Evolutionary conservation across 495 filamentous ascomycete genomes (phyloP).

Genomic region (Penicillium ucsense): DNA sequence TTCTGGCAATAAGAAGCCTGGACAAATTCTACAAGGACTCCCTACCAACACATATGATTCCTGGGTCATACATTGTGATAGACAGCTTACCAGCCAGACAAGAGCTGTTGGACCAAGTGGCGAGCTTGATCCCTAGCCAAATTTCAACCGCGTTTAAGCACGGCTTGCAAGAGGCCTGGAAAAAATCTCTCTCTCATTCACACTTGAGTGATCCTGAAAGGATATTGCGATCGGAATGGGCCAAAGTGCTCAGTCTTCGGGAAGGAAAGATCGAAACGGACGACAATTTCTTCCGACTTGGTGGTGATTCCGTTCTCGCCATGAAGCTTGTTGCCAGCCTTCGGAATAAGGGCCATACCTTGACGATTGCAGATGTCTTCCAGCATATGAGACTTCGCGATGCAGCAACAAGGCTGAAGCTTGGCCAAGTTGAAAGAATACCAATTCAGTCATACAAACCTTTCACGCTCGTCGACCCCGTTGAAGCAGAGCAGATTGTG

Average conservation of each 20-base stretch:
- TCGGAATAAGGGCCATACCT: conserved; percentile 20
- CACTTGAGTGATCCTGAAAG: conserved; percentile 25
- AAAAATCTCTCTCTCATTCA: conserved; percentile 9
- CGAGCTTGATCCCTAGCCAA: conserved; percentile 12
- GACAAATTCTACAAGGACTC: conserved; percentile 28
- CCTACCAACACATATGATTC: conserved; percentile 33
- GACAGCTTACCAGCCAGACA: conserved; percentile 22
- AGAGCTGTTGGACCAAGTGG: conserved; percentile 15
- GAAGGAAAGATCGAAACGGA: conserved; percentile 29
- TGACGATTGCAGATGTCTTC: conserved; percentile 40
- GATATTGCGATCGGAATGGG: conserved; percentile 37
- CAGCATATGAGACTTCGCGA: conserved; percentile 34
- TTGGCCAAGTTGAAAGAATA: conserved; percentile 10
- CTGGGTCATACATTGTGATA: conserved; percentile 26
- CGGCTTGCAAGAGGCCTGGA: conserved; percentile 17
- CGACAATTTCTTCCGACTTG: conserved; percentile 39
- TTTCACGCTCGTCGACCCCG: conserved; percentile 27
- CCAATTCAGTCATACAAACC: conserved; percentile 17
- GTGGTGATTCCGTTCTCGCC: conserved; percentile 37
- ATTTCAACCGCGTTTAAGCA: conserved; percentile 12
- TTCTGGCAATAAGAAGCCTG: conserved; percentile 20
- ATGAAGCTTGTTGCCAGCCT: conserved; percentile 36
- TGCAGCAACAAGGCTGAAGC: conserved; percentile 23
- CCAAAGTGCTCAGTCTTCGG: conserved; percentile 27
- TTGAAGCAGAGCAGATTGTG: conserved; percentile 19